Evolutionary conservation across 805 yeast species (phyloP).

Genomic region (Wickerhamiella australiensis): DNA sequence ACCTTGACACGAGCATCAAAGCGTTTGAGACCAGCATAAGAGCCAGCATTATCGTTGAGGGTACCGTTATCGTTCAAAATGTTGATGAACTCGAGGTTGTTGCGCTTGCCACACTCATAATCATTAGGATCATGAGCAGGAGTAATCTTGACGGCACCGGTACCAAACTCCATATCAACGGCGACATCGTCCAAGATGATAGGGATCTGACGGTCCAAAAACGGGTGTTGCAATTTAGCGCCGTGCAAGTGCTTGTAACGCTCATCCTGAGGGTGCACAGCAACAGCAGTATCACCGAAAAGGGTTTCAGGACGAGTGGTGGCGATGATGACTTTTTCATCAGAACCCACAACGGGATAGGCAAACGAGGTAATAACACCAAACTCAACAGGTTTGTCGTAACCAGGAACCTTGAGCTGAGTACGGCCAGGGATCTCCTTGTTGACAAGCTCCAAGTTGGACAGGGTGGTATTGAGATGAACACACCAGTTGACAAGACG

Average conservation of each 20-base stretch:
- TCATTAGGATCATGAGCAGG: conserved; percentile 98
- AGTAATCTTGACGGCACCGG: conserved; percentile 98
- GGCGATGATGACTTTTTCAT: conserved; percentile 82
- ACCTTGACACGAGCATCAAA: conserved; percentile 86
- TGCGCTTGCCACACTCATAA: conserved; percentile 92
- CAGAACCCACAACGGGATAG: conserved; percentile 72
- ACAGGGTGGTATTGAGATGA: conserved; percentile 84
- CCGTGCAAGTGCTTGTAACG: conserved; percentile 94
- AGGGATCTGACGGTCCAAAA: conserved; percentile 73
- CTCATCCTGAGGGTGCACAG: conserved; percentile 90
- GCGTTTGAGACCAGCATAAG: conserved; percentile 77
- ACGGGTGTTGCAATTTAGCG: conserved; percentile 80
- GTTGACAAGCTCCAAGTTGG: conserved; percentile 92
- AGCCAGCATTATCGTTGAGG: conserved; percentile 82
- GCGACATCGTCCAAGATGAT: conserved; percentile 83
- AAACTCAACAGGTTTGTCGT: conserved; percentile 81
- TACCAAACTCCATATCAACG: conserved; percentile 98
- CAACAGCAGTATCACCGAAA: conserved; percentile 96
- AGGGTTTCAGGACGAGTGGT: conserved; percentile 98
- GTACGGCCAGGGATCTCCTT: conserved; percentile 79
- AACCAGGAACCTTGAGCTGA: conserved; percentile 72
- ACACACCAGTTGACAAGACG: conserved; percentile 96
- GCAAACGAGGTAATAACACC: conserved; percentile 96
- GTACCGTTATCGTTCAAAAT: conserved; percentile 86
- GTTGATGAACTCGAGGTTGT: conserved; percentile 74